These are phyloP conservation scores for Remersonia thermophila DNA, from an alignment of 2,329 filamentous ascomycete genomes.

Conservation along the genomic window DNA sequence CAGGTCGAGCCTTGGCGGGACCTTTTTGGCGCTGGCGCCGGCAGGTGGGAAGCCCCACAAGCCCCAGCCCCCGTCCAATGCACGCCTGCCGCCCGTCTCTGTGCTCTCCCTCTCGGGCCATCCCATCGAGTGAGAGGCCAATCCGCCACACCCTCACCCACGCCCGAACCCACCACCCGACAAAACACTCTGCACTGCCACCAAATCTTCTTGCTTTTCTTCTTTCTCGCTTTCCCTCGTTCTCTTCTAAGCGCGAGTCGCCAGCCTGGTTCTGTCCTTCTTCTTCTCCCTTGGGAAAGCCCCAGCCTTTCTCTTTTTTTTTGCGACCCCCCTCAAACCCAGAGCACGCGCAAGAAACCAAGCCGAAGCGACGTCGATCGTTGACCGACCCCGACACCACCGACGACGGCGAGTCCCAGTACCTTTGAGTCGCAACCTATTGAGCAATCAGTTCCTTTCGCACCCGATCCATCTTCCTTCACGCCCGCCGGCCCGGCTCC, in stretches of 20 bases:
- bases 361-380: too few relatives aligned
- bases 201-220: too few relatives aligned
- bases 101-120: background rate
- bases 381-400: too few relatives aligned
- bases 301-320: conserved; percentile 1
- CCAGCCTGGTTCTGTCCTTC: background rate
- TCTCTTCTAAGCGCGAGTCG: background rate
- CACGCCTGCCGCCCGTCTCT: background rate
- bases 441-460: too few relatives aligned
- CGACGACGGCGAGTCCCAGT: too few relatives aligned
- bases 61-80: too few relatives aligned
- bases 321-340: too few relatives aligned
- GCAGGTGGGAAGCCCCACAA: too few relatives aligned
- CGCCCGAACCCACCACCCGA: background rate
- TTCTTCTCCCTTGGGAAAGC: background rate
- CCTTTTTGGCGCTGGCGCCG: too few relatives aligned
- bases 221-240: background rate
- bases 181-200: conserved; percentile 6
- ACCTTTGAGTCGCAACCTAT: too few relatives aligned
- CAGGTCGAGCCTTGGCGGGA: too few relatives aligned
- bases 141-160: conserved; percentile 5
- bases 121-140: conserved; percentile 1
- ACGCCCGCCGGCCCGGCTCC: background rate
- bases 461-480: background rate
- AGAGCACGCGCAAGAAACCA: too few relatives aligned